Evolutionary conservation across 2,329 filamentous ascomycete species (phyloP), one percentile per base, ranked within the genome.

Genomic region (Ceratocystis lukuohia): DNA sequence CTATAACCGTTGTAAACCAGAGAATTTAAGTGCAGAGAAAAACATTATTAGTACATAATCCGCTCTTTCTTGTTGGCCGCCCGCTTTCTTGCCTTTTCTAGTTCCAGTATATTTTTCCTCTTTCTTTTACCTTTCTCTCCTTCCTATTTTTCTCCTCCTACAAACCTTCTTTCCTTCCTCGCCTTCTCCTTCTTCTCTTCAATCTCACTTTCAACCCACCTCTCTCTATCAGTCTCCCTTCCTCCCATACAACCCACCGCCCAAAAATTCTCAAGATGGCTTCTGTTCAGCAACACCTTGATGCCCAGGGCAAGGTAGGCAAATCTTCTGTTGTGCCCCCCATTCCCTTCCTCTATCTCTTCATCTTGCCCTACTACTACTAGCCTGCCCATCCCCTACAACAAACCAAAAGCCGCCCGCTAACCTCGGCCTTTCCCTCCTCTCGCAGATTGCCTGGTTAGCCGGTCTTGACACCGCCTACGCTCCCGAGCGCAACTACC

Each of bases 401-500:
- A 46, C 20, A 25, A 28, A 3, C 12, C 15, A 33, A 6, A 33
- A 33, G 30, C 30, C 6, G 1, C 6, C n/a, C n/a, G 12, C 61
- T 62, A 62, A 28, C 61, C 25, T 48, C 15, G 7, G 7, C 33
- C 15, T 22, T 45, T 62, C 1, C 25, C 37, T 10, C 37, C 53
- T 64, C n/a, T 41, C 45, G n/a, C 48, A 68, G 77, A 84, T 87
- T 71, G 80, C 82, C 74, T 87, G 84, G 84, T 79, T 87, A 69
- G 80, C 83, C 69, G 77, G 78, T 69, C 89, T 99, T 75, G 88
- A 96, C 81, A 96, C 93, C 71, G 89, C 94, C 75, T 91, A 88
- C 80, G 82, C 84, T 72, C 92, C 93, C 67, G 84, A 87, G 73
- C 89, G 88, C 79, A 92, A 95, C 82, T 95, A 94, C 80, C 91